Conservation (phyloP, 371 early-diverging fungal genomes). For the Paraphysoderma sedebokerense region DNA sequence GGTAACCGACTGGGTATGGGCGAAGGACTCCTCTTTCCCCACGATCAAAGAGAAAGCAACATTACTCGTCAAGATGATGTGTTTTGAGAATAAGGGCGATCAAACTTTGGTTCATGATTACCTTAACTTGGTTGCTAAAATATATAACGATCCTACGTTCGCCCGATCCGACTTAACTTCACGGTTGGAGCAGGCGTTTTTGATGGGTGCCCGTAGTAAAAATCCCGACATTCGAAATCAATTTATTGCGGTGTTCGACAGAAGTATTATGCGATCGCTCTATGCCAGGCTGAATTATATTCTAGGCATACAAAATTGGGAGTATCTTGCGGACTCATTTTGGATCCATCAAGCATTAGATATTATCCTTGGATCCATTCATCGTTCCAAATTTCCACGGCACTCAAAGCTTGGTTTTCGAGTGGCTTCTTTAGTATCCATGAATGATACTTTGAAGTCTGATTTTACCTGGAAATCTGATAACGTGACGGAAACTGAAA, state of each 20-base stretch:
- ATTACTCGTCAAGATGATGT: slow-evolving; percentile 76
- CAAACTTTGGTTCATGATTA: slow-evolving; percentile 53
- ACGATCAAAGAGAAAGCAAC: slow-evolving; percentile 91
- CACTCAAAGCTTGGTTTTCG: too few relatives aligned
- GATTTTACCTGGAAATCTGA: too few relatives aligned
- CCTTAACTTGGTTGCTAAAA: slow-evolving; percentile 63
- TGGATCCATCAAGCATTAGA: slow-evolving; percentile 88
- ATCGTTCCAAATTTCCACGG: slow-evolving; percentile 13
- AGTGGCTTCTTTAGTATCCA: too few relatives aligned
- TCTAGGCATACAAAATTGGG: slow-evolving; percentile 91
- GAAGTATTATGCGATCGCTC: slow-evolving; percentile 46
- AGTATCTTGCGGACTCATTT: slow-evolving; percentile 57
- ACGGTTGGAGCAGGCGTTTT: slow-evolving; percentile 80
- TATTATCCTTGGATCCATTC: slow-evolving; percentile 49
- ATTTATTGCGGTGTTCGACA: slow-evolving; percentile 66
- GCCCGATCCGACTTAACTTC: slow-evolving; percentile 79
- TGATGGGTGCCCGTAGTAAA: slow-evolving; percentile 64
- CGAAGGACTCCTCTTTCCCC: slow-evolving; percentile 64
- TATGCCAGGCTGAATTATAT: slow-evolving; percentile 69
- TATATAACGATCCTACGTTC: slow-evolving; percentile 64
- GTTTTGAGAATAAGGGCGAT: slow-evolving; percentile 48
- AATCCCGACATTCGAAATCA: slow-evolving; percentile 57
- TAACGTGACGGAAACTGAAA: too few relatives aligned
- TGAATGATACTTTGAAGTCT: too few relatives aligned
- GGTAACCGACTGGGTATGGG: slow-evolving; percentile 75